Conservation (phyloP, 2,329 filamentous ascomycete species). For the Hymenoscyphus fraxineus region DNA sequence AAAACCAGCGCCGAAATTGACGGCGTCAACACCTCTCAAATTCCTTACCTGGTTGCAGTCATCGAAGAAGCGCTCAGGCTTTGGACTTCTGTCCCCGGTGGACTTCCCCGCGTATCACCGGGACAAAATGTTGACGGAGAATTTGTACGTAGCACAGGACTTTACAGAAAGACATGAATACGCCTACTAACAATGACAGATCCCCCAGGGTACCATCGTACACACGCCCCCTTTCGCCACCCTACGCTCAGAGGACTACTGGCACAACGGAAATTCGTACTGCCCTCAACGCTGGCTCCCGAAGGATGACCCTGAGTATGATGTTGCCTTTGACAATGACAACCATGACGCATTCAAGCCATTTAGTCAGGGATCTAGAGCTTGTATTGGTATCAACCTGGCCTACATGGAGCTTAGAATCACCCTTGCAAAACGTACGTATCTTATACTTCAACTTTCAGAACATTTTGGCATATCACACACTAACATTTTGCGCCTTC, state of each 20-base stretch:
- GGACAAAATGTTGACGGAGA: conserved; percentile 6
- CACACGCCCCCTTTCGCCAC: conserved; percentile 34
- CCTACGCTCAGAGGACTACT: conserved; percentile 33
- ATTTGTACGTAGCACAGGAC: neutral
- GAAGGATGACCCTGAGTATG: neutral
- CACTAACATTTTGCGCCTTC: neutral
- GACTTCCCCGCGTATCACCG: neutral
- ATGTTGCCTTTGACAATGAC: conserved; percentile 9
- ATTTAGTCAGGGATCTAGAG: conserved; percentile 36
- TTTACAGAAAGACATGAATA: too few relatives aligned
- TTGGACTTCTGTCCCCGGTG: conserved; percentile 5
- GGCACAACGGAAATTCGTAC: conserved; percentile 19
- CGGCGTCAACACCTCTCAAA: neutral
- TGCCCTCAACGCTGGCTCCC: neutral
- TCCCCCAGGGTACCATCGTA: conserved; percentile 24
- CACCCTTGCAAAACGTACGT: conserved; percentile 26
- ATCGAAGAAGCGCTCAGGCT: conserved; percentile 13
- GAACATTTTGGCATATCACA: neutral
- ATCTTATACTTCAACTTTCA: conserved; percentile 8
- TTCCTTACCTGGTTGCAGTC: conserved; percentile 7
- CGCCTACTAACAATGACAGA: too few relatives aligned
- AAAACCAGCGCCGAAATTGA: conserved; percentile 12
- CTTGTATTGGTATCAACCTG: conserved; percentile 34
- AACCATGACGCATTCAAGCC: conserved; percentile 30
- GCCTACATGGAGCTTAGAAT: conserved; percentile 20